Base-by-base conservation (phyloP, 1,284 basidiomycete species). In the Trichosporon sp. region DNA sequence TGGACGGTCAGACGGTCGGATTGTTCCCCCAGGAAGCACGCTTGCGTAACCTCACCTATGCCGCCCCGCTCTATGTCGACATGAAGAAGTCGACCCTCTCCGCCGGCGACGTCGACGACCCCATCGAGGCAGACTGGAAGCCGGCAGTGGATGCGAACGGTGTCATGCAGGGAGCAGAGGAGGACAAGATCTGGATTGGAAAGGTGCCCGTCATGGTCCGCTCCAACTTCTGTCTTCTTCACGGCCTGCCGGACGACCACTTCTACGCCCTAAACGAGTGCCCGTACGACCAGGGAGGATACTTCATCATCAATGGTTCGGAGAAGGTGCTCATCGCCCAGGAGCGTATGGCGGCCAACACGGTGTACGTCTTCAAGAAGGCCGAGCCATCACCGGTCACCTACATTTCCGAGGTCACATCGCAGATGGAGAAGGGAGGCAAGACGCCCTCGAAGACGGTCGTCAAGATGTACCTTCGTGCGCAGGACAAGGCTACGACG, bases 271-370 rank as follows among this genome's bases (percentile, higher is more conserved):
- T 97, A 70, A 96, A 96, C 76, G 95, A 99, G 81, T 99, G 95
- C 74, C 95, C 95, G 2, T 95, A 95, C 76, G 96, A 99, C 80
- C 74, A 92, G 62, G 95, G 95, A 78, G 95, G 95, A 66, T 99
- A 99, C 81, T 99, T 99, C 79, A 92, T 99, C 79, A 98, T 99
- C 83, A 99, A 98, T 74, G 95, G 95, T 29, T 99, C 96, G 1
- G 95, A 99, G 81, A 99, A 99, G 81, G 95, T 99, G 29, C 85
- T 99, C 70, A 99, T 99, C 81, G 95, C 96, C 0, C 95, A 99
- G 79, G 95, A 99, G 80, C 88, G 96, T 60, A 99, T 99, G 95
- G 95, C 96, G 9, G 95, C 94, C 44, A 99, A 99, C 81, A 95
- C 97, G 75, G 96, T 99, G 73, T 99, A 99, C 79, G 95, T 98